Conservation (phyloP, 2,329 filamentous ascomycete species). For the Trichophyton verrucosum region DNA sequence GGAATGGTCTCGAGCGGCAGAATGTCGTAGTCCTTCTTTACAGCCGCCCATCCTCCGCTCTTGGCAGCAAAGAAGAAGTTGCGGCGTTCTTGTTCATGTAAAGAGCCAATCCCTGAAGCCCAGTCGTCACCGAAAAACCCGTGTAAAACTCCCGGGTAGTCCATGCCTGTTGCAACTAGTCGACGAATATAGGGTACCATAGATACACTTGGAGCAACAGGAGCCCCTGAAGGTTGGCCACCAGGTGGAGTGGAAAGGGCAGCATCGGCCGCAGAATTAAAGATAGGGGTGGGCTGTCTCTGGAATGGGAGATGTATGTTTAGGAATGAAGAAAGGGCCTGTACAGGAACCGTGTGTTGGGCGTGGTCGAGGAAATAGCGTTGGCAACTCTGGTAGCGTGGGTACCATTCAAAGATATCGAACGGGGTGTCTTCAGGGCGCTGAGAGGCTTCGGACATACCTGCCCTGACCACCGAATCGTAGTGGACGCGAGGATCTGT, state of each 20-base stretch:
- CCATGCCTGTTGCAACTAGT: constrained; percentile 82
- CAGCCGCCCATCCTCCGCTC: constrained; percentile 75
- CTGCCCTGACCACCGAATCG: constrained; percentile 28
- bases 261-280: constrained; percentile 27
- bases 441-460: constrained; percentile 25
- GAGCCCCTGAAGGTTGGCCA: constrained; percentile 29
- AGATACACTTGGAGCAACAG: constrained; percentile 43
- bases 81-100: constrained; percentile 78
- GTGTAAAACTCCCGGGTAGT: constrained; percentile 72
- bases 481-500: constrained; percentile 17
- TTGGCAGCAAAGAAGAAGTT: constrained; percentile 96
- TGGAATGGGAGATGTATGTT: constrained; percentile 89
- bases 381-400: constrained; percentile 78
- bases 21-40: constrained; percentile 87
- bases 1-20: constrained; percentile 70
- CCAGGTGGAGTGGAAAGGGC: constrained; percentile 29
- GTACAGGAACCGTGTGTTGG: constrained; percentile 69
- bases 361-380: constrained; percentile 85
- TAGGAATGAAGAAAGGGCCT: constrained; percentile 77
- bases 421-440: constrained; percentile 32
- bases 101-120: constrained; percentile 60
- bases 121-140: constrained; percentile 97
- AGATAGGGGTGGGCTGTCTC: constrained; percentile 41
- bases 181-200: constrained; percentile 82
- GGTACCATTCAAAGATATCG: constrained; percentile 80